Base-by-base conservation (phyloP, 148 eudicot genomes). In the Amaranthus cruentus region DNA sequence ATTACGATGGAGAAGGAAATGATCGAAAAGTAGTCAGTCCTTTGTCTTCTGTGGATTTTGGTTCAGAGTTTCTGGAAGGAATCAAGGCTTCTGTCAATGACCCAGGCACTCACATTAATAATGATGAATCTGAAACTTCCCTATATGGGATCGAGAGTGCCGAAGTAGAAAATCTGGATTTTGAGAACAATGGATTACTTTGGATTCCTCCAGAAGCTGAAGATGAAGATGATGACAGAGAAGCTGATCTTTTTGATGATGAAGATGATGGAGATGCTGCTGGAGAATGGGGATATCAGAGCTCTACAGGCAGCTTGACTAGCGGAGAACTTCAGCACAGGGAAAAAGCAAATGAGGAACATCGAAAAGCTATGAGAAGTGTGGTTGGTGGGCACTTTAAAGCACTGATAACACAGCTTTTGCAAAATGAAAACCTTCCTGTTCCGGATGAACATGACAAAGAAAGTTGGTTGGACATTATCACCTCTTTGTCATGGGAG, bases 141-240 rank as follows among this genome's bases (percentile, higher is more conserved):
- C 60, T 84, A 8, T 87, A 84, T 83, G 87, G 73, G 64, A 72
- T 85, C 46, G 84, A 83, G 78, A 84, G 79, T 75, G 85, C 77
- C 15, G 82, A 87, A 64, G 72, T 69, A 52, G 99, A 92, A 78
- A 91, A 89, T 67, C 83, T 95, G 75, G 99, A 95, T 84, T 95
- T 92, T 81, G 99, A 95, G 79, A 92, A 87, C 78, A 85, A 89
- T 81, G 97, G 92, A 66, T 80, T 88, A 68, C 87, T 95, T 46
- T 95, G 99, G 99, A 88, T 92, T 54, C 97, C 99, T n/a, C 99
- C 99, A 47, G 94, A 92, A 21, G 89, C 99, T 55, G 97, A 95
- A 79, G 94, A 91, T 55, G 91, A 87, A 81, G 97, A 91, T 75
- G 97, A 91, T 81, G 96, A 88, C n/a, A 84, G 77, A 74, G 93